Conservation (phyloP, 176 grass and related monocot genomes). For the Carex scoparia region DNA sequence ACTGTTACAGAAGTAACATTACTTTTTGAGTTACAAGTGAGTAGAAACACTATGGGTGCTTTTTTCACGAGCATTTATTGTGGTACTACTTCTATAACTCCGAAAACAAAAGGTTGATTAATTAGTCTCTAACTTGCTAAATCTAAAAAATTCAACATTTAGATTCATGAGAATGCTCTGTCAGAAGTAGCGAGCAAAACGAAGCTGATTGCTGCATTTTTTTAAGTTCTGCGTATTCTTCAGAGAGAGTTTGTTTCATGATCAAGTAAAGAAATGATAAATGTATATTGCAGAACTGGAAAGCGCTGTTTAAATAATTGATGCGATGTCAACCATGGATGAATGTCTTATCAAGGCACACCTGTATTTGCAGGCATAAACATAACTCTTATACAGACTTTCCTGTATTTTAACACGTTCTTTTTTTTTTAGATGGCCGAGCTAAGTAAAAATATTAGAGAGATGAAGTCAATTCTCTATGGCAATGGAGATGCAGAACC, state of each 20-base stretch:
- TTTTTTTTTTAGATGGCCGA: constrained; percentile 68
- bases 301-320: background rate
- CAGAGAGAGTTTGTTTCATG: background rate
- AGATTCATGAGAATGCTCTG: background rate
- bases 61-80: background rate
- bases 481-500: constrained; percentile 84
- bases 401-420: background rate
- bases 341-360: background rate
- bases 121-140: background rate
- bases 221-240: background rate
- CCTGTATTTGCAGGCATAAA: background rate
- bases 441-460: constrained; percentile 94
- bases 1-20: background rate
- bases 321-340: background rate
- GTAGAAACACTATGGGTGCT: background rate
- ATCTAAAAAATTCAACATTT: background rate
- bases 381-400: background rate
- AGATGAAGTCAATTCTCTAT: constrained; percentile 89
- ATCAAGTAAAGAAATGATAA: background rate
- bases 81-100: background rate
- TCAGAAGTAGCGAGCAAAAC: background rate
- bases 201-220: background rate
- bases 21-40: background rate
- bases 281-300: background rate
- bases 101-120: background rate